Evolutionary conservation across 805 yeast species (phyloP).

Genomic region (Vanderwaltozyma verrucispora): DNA sequence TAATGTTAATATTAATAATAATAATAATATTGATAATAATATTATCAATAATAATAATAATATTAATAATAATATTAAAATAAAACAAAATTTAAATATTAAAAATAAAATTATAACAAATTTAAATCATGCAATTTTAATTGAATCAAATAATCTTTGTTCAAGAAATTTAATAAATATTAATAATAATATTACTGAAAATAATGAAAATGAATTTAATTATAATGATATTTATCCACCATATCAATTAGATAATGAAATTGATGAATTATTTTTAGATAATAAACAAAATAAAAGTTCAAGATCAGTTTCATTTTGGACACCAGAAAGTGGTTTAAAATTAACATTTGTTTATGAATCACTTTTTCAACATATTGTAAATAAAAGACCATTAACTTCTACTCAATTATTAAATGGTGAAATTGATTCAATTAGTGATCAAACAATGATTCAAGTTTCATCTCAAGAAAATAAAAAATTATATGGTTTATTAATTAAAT

Average conservation of each 20-base stretch:
- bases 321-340: slow-evolving; percentile 27
- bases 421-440: slow-evolving; percentile 64
- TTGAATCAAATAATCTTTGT: slow-evolving; percentile 48
- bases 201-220: background rate
- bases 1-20: too few species aligned
- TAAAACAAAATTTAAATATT: slow-evolving; percentile 37
- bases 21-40: background rate
- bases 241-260: slow-evolving; percentile 55
- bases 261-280: slow-evolving; percentile 76
- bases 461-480: slow-evolving; percentile 68
- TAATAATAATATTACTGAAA: background rate
- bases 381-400: slow-evolving; percentile 3
- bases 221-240: slow-evolving; percentile 11
- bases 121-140: slow-evolving; percentile 82
- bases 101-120: slow-evolving; percentile 64
- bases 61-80: background rate
- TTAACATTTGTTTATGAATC: slow-evolving; percentile 67
- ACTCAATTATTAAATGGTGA: slow-evolving; percentile 30
- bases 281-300: slow-evolving; percentile 53
- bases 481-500: slow-evolving; percentile 60
- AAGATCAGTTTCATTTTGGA: slow-evolving; percentile 53
- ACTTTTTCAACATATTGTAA: slow-evolving; percentile 29
- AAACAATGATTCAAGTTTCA: slow-evolving; percentile 65
- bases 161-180: background rate
- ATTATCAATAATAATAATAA: background rate